Evolutionary conservation across 2,329 filamentous ascomycete genomes (phyloP).

Genomic region (Trichoderma endophyticum): DNA sequence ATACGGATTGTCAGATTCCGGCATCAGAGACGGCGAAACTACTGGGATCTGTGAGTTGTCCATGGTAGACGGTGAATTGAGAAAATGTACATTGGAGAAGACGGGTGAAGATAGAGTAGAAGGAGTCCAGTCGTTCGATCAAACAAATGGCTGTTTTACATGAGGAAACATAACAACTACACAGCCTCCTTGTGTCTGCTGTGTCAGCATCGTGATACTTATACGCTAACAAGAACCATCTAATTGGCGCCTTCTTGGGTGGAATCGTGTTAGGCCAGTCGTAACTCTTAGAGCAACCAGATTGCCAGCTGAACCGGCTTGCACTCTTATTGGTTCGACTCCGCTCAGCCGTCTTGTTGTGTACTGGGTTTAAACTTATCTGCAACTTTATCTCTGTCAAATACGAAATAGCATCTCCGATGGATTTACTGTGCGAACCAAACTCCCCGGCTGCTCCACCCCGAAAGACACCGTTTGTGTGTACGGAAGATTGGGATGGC

Average conservation of each 20-base stretch:
- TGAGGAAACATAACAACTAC: too few species aligned
- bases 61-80: background rate
- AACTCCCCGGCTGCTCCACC: conserved; percentile 20
- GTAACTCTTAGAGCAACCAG: too few species aligned
- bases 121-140: background rate
- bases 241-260: too few species aligned
- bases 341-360: background rate
- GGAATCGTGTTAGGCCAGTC: too few species aligned
- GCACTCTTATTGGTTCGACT: too few species aligned
- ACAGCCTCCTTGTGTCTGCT: too few species aligned
- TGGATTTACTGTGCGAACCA: conserved; percentile 25
- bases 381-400: background rate
- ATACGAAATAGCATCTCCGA: background rate
- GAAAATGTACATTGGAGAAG: background rate
- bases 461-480: conserved; percentile 25
- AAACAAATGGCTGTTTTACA: background rate
- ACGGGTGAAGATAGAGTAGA: background rate
- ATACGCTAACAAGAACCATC: too few species aligned
- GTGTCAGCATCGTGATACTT: too few species aligned
- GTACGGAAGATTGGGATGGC: conserved; percentile 27
- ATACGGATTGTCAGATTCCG: background rate
- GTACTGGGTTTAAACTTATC: background rate
- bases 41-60: background rate
- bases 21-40: background rate
- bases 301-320: too few species aligned